These are phyloP conservation scores for Chenopodium album DNA, from an alignment of 148 eudicot species.

Conservation along the genomic window DNA sequence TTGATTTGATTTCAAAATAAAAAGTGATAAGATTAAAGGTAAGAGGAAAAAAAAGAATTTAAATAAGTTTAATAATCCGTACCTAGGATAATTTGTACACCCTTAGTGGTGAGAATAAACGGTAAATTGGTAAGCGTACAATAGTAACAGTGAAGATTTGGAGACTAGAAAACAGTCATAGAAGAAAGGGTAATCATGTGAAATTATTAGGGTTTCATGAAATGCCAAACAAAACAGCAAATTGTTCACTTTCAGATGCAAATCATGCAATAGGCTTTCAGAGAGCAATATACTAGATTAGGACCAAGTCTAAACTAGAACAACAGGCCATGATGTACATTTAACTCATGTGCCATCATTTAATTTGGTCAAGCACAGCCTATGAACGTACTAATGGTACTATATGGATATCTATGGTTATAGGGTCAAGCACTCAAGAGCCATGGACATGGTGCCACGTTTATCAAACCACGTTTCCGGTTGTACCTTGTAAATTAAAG, in stretches of 20 bases:
- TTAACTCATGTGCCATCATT: not conserved
- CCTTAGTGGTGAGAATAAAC: too few species aligned
- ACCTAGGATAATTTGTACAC: too few species aligned
- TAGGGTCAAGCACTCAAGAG: not conserved
- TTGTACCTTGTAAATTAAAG: too few species aligned
- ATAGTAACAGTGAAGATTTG: not conserved
- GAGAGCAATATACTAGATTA: not conserved
- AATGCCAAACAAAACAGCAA: too few species aligned
- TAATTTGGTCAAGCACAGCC: not conserved
- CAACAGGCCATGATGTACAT: not conserved
- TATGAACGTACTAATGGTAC: too few species aligned
- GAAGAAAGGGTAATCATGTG: not conserved
- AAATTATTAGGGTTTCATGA: not conserved
- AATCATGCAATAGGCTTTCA: not conserved
- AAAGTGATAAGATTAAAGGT: too few species aligned
- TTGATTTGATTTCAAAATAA: too few species aligned
- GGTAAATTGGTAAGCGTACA: too few species aligned
- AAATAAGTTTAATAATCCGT: too few species aligned
- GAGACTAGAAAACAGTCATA: not conserved
- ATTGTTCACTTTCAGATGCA: too few species aligned
- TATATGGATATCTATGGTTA: not conserved
- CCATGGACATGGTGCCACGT: not conserved
- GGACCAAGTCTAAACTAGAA: not conserved
- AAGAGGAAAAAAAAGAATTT: too few species aligned
- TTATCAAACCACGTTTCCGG: too few species aligned